Conservation (phyloP, 2,329 filamentous ascomycete species). For the Sclerotinia nivalis region DNA sequence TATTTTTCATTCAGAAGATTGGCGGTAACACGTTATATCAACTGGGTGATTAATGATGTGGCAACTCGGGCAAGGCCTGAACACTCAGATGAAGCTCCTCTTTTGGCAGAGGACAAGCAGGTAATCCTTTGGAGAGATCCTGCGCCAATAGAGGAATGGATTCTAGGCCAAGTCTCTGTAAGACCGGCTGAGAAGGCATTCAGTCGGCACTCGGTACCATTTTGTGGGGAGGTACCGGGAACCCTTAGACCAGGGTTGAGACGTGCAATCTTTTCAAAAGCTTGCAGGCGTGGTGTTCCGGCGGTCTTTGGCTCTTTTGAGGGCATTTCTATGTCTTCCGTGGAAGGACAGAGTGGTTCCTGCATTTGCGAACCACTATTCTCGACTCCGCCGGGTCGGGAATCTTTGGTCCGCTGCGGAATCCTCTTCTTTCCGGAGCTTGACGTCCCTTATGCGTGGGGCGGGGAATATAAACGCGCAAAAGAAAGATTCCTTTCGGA, state of each 20-base stretch:
- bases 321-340: neutral
- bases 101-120: neutral
- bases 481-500: neutral
- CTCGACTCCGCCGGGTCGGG: neutral
- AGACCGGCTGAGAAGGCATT: neutral
- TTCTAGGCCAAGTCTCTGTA: neutral
- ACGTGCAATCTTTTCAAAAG: constrained; percentile 1
- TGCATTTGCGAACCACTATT: neutral
- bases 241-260: constrained; percentile 16
- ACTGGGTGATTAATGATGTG: constrained; percentile 1
- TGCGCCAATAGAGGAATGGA: constrained; percentile 8
- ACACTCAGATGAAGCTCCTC: neutral
- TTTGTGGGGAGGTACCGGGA: constrained; percentile 1
- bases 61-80: neutral
- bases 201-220: constrained; percentile 9
- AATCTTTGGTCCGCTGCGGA: neutral
- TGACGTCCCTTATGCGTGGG: constrained; percentile 9
- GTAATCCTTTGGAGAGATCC: constrained; percentile 1
- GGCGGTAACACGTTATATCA: constrained; percentile 8
- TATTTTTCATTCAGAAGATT: constrained; percentile 4
- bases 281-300: neutral
- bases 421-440: constrained; percentile 11
- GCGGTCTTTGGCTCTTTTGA: constrained; percentile 8
- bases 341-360: neutral
- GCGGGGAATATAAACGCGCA: neutral